Evolutionary conservation across 2,329 filamentous ascomycete species (phyloP).

Genomic region (Celoporthe dispersa): DNA sequence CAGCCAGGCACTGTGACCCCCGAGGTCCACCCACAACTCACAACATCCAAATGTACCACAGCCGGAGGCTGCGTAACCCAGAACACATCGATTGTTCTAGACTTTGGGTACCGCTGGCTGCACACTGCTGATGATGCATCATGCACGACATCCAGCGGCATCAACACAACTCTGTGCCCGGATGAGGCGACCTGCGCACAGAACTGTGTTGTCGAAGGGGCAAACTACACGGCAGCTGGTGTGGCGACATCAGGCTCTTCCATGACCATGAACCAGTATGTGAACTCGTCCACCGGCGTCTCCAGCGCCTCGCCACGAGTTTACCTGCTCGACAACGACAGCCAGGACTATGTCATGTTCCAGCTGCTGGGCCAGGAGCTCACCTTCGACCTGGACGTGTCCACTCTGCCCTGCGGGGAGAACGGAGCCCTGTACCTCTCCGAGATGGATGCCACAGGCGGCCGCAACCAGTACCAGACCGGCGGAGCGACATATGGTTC

Average conservation of each 20-base stretch:
- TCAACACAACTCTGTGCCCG: slow-evolving; percentile 45
- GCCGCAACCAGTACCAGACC: slow-evolving; percentile 46
- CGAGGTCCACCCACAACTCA: slow-evolving; percentile 49
- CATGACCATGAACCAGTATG: slow-evolving; percentile 37
- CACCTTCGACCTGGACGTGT: slow-evolving; percentile 67
- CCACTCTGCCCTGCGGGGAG: slow-evolving; percentile 63
- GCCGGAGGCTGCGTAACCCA: slow-evolving; percentile 46
- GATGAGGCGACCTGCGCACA: slow-evolving; percentile 48
- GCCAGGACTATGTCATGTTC: slow-evolving; percentile 44
- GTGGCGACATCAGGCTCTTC: slow-evolving; percentile 35
- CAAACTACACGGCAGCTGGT: slow-evolving; percentile 44
- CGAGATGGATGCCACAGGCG: slow-evolving; percentile 53
- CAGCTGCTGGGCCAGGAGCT: slow-evolving; percentile 63
- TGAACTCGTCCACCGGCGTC: slow-evolving; percentile 31
- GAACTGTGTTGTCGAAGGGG: slow-evolving; percentile 54
- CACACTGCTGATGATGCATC: slow-evolving; percentile 39
- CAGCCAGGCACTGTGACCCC: slow-evolving; percentile 35
- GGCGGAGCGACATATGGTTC: slow-evolving; percentile 50
- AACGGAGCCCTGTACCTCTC: slow-evolving; percentile 58
- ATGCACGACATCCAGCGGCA: slow-evolving; percentile 32
- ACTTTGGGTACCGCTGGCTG: slow-evolving; percentile 45
- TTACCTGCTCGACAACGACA: slow-evolving; percentile 47
- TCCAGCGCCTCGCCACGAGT: slow-evolving; percentile 46
- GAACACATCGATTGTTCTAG: slow-evolving; percentile 48
- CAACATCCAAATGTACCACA: slow-evolving; percentile 51